Conservation (phyloP, 2,329 filamentous ascomycete species). For the Cordyceps tenuipes region DNA sequence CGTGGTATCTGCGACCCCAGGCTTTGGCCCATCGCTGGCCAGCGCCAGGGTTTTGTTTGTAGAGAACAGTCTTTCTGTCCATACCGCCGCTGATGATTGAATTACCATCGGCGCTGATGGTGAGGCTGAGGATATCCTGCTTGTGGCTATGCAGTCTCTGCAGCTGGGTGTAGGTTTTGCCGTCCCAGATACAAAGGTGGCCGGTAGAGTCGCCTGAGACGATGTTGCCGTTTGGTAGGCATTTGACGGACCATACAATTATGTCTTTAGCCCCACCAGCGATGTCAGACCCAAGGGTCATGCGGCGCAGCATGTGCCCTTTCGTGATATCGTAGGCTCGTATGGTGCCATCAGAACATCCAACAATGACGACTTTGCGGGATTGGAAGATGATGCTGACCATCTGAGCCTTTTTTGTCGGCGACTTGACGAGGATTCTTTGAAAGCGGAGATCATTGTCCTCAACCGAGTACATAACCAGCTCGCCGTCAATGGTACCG, state of each 20-base stretch:
- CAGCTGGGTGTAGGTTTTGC: slow-evolving; percentile 78
- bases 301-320: slow-evolving; percentile 66
- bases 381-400: slow-evolving; percentile 88
- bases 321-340: slow-evolving; percentile 80
- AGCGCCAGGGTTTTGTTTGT: slow-evolving; percentile 56
- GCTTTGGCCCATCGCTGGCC: slow-evolving; percentile 72
- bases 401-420: slow-evolving; percentile 78
- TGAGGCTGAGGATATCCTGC: slow-evolving; percentile 85
- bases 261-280: slow-evolving; percentile 72
- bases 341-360: slow-evolving; percentile 95
- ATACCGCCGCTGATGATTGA: slow-evolving; percentile 85
- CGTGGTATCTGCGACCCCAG: slow-evolving; percentile 79
- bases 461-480: slow-evolving; percentile 79
- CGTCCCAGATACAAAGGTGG: slow-evolving; percentile 88
- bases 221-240: slow-evolving; percentile 78
- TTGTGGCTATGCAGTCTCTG: slow-evolving; percentile 83
- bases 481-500: slow-evolving; percentile 84
- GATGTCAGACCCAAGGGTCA: slow-evolving; percentile 77
- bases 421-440: slow-evolving; percentile 63
- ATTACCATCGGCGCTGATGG: slow-evolving; percentile 69
- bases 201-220: slow-evolving; percentile 93
- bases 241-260: slow-evolving; percentile 89
- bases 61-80: slow-evolving; percentile 79
- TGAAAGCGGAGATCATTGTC: slow-evolving; percentile 78
- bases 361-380: slow-evolving; percentile 72